Conservation (phyloP, 75 land plant genomes). For the Selaginella tamariscina region DNA sequence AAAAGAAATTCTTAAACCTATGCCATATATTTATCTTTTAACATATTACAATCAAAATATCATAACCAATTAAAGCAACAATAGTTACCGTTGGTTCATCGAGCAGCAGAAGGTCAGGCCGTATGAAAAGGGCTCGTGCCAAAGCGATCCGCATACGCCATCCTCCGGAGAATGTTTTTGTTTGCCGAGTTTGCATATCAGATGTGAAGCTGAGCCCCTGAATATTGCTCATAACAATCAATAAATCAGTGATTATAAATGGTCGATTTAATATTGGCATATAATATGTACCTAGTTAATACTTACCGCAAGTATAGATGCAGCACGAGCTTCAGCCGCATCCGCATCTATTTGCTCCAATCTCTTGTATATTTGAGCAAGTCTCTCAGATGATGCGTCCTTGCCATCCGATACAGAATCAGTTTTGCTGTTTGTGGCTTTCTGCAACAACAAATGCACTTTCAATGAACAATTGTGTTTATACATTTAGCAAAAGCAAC, state of each 20-base stretch:
- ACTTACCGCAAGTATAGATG: constrained; percentile 94
- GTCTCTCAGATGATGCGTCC: constrained; percentile 61
- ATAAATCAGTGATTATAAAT: no score
- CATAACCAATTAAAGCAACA: not conserved
- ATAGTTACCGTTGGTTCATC: constrained; percentile 94
- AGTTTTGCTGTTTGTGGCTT: no score
- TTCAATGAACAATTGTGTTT: constrained; percentile 4
- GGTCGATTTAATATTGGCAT: no score
- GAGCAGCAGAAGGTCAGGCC: constrained; percentile 88
- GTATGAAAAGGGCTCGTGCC: constrained; percentile 90
- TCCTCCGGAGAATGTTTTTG: constrained; percentile 94
- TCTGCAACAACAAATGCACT: constrained; percentile 21
- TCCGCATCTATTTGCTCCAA: constrained; percentile 87
- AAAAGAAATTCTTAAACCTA: not conserved
- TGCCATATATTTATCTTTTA: not conserved
- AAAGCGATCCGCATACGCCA: constrained; percentile 99
- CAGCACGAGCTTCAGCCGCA: constrained; percentile 94
- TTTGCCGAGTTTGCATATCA: constrained; percentile 77
- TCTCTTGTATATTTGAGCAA: constrained; percentile 83
- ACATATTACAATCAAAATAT: not conserved
- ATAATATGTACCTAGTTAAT: not conserved
- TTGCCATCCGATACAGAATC: constrained; percentile 34
- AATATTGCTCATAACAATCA: constrained; percentile 1
- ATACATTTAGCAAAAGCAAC: not conserved
- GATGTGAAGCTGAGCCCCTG: constrained; percentile 98